phyloP scores from a whole-genome alignment of 352 stramenopile genomes.

The Globisporangium paroecandrum region DNA sequence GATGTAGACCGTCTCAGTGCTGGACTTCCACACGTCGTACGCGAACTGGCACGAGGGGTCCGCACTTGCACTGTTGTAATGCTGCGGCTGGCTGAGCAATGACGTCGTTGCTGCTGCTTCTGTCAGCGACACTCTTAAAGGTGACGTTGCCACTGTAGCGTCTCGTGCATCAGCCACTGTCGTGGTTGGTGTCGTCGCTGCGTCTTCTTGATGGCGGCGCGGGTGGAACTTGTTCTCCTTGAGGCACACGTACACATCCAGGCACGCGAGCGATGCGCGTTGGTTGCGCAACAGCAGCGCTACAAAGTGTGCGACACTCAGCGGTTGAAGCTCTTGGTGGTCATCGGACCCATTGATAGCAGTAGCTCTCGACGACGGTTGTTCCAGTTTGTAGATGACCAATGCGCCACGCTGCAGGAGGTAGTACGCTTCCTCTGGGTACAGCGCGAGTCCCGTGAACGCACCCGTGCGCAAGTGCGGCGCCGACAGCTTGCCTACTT shows the following conservation, averaged over 20 bases:
- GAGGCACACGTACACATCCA: constrained; percentile 58
- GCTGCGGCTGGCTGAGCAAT: constrained; percentile 16
- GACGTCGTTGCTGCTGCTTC: background rate
- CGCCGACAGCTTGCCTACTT: background rate
- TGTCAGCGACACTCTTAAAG: background rate
- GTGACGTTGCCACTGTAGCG: background rate
- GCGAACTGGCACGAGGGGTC: constrained; percentile 23
- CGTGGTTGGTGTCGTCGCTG: background rate
- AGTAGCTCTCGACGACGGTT: background rate
- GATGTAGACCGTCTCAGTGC: constrained; percentile 23
- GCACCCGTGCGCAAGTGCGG: constrained; percentile 27
- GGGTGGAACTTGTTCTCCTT: constrained; percentile 70
- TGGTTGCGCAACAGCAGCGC: constrained; percentile 26
- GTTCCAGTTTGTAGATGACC: constrained; percentile 33
- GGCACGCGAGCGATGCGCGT: constrained; percentile 34
- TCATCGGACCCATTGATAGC: background rate
- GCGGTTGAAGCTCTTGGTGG: background rate
- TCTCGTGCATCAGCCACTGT: background rate
- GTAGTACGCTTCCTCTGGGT: constrained; percentile 67
- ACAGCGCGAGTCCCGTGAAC: constrained; percentile 62
- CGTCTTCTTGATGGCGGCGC: constrained; percentile 26
- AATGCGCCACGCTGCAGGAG: constrained; percentile 54
- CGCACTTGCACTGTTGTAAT: constrained; percentile 11
- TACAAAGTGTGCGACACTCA: constrained; percentile 27
- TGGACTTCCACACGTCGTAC: constrained; percentile 62